phyloP scores from a whole-genome alignment of 1,139 yeast species.

The Geotrichum cucujoidarum region DNA sequence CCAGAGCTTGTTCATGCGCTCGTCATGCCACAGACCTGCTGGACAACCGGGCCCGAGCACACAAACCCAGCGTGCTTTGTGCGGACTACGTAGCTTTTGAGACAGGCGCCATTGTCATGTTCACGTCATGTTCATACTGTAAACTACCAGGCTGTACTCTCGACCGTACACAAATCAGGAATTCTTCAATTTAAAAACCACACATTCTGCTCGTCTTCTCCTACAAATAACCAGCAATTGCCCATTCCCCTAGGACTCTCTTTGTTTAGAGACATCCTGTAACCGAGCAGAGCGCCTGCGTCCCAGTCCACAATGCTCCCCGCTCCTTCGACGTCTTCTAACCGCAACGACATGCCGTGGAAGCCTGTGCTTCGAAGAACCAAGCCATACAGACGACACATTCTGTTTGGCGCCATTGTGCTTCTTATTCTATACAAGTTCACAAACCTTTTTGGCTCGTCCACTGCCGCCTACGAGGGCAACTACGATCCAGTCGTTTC shows the following conservation, averaged over 20 bases:
- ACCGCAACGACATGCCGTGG: slow-evolving; percentile 10
- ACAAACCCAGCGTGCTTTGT: background rate
- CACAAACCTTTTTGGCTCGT: slow-evolving; percentile 11
- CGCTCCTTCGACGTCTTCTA: slow-evolving; percentile 13
- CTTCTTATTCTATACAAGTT: slow-evolving; percentile 11
- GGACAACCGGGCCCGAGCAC: background rate
- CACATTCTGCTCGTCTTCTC: background rate
- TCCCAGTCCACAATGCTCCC: slow-evolving; percentile 13
- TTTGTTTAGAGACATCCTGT: background rate
- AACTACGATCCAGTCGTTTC: background rate
- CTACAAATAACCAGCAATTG: background rate
- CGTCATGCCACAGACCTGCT: too few relatives aligned
- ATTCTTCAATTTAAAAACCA: background rate
- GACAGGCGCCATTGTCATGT: too few relatives aligned
- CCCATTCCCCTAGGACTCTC: background rate
- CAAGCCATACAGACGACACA: slow-evolving; percentile 6
- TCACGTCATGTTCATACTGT: too few relatives aligned
- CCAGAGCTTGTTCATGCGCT: too few relatives aligned
- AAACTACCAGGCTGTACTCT: background rate
- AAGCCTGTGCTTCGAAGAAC: slow-evolving; percentile 3
- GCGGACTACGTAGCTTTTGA: background rate
- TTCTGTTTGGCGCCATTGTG: slow-evolving; percentile 3
- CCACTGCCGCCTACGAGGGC: background rate
- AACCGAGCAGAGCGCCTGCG: background rate
- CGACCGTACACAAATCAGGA: too few relatives aligned